Conservation (phyloP, 1,284 basidiomycete species). For the Moniliophthora roreri region DNA sequence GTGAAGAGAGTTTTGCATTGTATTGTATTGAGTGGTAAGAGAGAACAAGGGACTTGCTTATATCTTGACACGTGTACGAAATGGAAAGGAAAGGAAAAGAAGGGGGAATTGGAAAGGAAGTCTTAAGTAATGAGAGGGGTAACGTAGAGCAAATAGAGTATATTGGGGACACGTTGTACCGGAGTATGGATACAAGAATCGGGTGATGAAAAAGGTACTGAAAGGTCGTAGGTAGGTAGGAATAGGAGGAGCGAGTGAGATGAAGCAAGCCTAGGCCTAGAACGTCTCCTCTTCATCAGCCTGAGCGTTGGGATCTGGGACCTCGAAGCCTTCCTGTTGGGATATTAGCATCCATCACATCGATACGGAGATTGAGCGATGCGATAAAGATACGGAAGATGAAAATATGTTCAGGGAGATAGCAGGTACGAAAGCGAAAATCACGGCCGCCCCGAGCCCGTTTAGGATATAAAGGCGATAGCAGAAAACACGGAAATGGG, state of each 20-base stretch:
- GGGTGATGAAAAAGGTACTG: neutral
- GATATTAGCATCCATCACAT: neutral
- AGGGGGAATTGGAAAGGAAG: neutral
- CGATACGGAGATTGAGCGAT: neutral
- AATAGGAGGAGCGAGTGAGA: no score
- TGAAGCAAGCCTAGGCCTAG: neutral
- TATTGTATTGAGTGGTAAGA: no score
- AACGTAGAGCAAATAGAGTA: neutral
- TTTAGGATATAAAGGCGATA: neutral
- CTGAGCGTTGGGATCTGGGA: constrained; percentile 49
- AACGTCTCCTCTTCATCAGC: constrained; percentile 35
- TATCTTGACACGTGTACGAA: neutral
- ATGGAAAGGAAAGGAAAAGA: neutral
- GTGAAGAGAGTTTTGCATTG: no score
- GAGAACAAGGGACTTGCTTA: no score
- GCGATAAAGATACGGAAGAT: neutral
- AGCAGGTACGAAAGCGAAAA: no score
- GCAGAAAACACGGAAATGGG: neutral
- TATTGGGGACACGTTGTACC: neutral
- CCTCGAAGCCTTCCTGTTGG: constrained; percentile 68
- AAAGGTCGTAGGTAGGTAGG: no score
- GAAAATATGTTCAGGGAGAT: no score
- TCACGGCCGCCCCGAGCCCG: neutral
- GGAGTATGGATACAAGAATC: neutral
- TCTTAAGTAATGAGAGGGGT: neutral